Conservation (phyloP, 2,329 filamentous ascomycete genomes). For the Sclerotinia borealis region DNA sequence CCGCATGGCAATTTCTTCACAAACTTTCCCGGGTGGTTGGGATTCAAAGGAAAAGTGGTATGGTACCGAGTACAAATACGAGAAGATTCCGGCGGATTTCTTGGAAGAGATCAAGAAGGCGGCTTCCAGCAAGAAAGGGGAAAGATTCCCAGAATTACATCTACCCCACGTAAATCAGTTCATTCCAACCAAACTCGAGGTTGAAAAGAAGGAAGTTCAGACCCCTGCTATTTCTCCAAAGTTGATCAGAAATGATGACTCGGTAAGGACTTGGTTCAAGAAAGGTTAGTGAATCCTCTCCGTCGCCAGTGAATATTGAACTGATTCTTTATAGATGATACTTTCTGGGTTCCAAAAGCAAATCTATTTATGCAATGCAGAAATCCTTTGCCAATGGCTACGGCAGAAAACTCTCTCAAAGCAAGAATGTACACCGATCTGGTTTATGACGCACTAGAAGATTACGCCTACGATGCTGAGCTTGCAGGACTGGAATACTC, state of each 20-base stretch:
- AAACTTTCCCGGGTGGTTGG: slow-evolving; percentile 78
- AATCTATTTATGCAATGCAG: slow-evolving; percentile 76
- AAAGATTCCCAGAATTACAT: slow-evolving; percentile 66
- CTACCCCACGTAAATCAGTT: slow-evolving; percentile 93
- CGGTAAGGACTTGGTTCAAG: slow-evolving; percentile 88
- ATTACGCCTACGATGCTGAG: slow-evolving; percentile 95
- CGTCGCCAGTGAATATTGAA: background rate
- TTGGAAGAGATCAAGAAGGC: slow-evolving; percentile 64
- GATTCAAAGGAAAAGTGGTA: slow-evolving; percentile 94
- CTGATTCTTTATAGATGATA: slow-evolving; percentile 56
- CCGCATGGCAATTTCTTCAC: slow-evolving; percentile 74
- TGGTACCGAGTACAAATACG: slow-evolving; percentile 83
- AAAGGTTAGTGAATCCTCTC: slow-evolving; percentile 42
- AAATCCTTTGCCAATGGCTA: slow-evolving; percentile 72
- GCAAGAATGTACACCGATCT: slow-evolving; percentile 76
- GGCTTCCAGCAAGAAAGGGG: slow-evolving; percentile 47
- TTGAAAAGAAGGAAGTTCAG: slow-evolving; percentile 87
- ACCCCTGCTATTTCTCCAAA: slow-evolving; percentile 68
- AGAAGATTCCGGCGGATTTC: slow-evolving; percentile 72
- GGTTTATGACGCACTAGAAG: slow-evolving; percentile 80
- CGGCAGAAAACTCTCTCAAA: slow-evolving; percentile 72
- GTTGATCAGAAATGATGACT: slow-evolving; percentile 76
- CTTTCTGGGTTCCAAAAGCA: slow-evolving; percentile 95
- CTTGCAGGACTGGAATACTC: slow-evolving; percentile 82
- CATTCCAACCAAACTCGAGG: slow-evolving; percentile 85